Base-by-base conservation (phyloP, 345 rosid species). In the Citrus reticulata region DNA sequence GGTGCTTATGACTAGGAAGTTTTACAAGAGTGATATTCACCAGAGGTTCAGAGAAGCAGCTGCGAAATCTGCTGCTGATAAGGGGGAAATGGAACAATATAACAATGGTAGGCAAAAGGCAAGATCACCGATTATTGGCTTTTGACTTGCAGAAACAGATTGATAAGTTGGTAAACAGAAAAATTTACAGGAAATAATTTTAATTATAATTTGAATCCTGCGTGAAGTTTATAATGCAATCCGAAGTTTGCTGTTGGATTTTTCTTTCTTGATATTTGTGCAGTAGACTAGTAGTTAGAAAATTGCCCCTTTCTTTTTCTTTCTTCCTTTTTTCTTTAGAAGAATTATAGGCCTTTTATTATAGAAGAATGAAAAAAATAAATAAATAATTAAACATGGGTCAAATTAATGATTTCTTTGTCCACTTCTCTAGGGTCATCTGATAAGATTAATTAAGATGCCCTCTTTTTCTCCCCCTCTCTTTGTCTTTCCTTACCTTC, bases 21-120 rank as follows among this genome's bases (percentile, higher is more conserved):
- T 89, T 83, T 88, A 90, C 27, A 81, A 79, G 85, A 79, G 91
- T 72, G 96, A 92, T 65, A 86, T 92, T 13, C 89, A 92, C 72
- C 85, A 85, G 80, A 92, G 83, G 79, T 89, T 87, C 66, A 73
- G 91, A 70, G 89, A 90, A 69, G 86, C 79, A 66, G 87, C 79
- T 24, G 89, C 81, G 2, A 61, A 74, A 46, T 81, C 78, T 6
- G 84, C 82, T 0, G 91, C 80, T 6, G 84, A 80, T 0, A 90
- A 87, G 82, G 73, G n/a, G 4, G 87, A 87, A 61, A 84, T 88
- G 87, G 80, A 49, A 49, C 79, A 76, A 46, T 40, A 40, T 40
- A 39, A 40, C 10, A 66, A 54, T 2, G 79, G 70, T 4, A n/a
- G 4, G 13, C 39, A 4, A 3, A 32, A 70, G 10, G 2, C 1